Percentiles rank a stretch among this genome's conserved stretches.
Conservation (phyloP, 495 filamentous ascomycete genomes). For the Penicillium crystallinum region DNA sequence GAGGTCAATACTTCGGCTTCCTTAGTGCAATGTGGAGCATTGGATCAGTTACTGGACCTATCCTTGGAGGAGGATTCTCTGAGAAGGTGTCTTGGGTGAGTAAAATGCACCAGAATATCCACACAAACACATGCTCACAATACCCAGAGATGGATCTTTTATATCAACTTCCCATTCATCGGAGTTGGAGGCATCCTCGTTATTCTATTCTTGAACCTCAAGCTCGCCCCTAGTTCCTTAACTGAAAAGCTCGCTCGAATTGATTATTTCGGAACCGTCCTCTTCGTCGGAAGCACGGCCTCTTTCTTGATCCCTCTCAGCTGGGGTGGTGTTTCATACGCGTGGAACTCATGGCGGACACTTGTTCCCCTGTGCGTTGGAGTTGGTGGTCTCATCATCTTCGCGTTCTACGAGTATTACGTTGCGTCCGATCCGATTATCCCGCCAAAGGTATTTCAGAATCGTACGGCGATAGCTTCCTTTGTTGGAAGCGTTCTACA, state of each 20-base stretch:
- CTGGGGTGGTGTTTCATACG: conserved; percentile 48
- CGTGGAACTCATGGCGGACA: conserved; percentile 47
- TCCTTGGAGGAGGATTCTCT: conserved; percentile 64
- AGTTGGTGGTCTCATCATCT: conserved; percentile 36
- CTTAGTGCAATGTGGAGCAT: conserved; percentile 56
- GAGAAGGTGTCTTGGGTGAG: conserved; percentile 58
- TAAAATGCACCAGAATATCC: not conserved
- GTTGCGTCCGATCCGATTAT: conserved; percentile 46
- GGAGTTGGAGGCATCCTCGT: conserved; percentile 43
- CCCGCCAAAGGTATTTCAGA: conserved; percentile 43
- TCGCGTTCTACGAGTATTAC: conserved; percentile 45
- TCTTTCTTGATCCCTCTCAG: conserved; percentile 47
- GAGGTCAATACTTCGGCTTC: conserved; percentile 49
- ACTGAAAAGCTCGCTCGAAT: conserved; percentile 43
- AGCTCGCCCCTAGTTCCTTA: conserved; percentile 33
- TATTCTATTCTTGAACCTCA: conserved; percentile 45
- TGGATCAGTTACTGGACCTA: conserved; percentile 61
- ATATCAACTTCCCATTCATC: conserved; percentile 53
- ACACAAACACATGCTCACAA: not conserved
- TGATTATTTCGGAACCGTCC: conserved; percentile 55
- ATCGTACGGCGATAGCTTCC: conserved; percentile 40
- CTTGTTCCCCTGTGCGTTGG: conserved; percentile 57
- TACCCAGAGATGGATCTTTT: conserved; percentile 46
- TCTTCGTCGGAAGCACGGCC: conserved; percentile 50
- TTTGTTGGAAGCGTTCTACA: conserved; percentile 43